Conservation (phyloP, 2,329 filamentous ascomycete genomes). For the Rhynchosporium agropyri region DNA sequence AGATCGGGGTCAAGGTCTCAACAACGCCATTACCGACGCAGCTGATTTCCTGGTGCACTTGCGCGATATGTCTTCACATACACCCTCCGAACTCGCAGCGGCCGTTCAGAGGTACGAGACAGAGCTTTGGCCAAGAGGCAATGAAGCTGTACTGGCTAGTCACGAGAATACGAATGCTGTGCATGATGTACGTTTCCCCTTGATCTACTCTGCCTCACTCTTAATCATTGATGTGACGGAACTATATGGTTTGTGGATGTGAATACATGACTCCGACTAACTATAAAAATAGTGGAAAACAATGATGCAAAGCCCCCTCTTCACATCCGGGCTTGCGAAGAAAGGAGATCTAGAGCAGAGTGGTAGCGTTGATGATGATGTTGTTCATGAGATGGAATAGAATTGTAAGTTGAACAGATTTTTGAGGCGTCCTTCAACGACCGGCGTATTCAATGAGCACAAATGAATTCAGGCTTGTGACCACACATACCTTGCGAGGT, state of each 20-base stretch:
- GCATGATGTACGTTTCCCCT: constrained; percentile 42
- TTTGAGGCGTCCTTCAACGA: no score
- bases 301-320: constrained; percentile 41
- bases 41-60: constrained; percentile 32
- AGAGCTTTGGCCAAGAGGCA: constrained; percentile 49
- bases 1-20: constrained; percentile 51
- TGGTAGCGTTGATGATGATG: not conserved
- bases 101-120: constrained; percentile 47
- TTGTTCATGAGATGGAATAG: no score
- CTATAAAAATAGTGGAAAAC: constrained; percentile 33
- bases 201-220: not conserved
- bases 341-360: constrained; percentile 11
- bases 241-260: no score
- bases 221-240: no score
- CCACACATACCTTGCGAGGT: no score
- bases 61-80: constrained; percentile 33
- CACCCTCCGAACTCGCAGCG: constrained; percentile 38
- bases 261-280: no score
- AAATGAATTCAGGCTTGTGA: no score
- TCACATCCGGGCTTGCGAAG: constrained; percentile 26
- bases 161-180: constrained; percentile 50
- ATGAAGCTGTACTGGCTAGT: constrained; percentile 49
- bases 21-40: constrained; percentile 49
- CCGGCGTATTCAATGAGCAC: no score
- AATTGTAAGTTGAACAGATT: no score